A percentile compares a stretch with the other conserved stretches of the same genome.
Evolutionary conservation across 1,139 yeast genomes (phyloP).

Genomic region (Kodamaea fungicola): DNA sequence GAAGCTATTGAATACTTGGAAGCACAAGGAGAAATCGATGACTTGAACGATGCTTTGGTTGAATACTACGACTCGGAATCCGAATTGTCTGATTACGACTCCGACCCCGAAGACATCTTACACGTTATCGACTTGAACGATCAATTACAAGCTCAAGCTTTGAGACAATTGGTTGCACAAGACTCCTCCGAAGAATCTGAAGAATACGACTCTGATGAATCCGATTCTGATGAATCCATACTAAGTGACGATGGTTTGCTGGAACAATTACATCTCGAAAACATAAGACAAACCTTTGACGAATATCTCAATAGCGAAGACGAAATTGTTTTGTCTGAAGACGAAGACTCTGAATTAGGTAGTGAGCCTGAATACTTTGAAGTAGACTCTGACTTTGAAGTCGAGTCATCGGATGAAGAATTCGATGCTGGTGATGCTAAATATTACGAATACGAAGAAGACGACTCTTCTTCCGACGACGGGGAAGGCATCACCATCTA

Average conservation of each 20-base stretch:
- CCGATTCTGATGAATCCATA: constrained; percentile 15
- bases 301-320: constrained; percentile 34
- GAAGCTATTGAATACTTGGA: constrained; percentile 34
- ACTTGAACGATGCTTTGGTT: constrained; percentile 40
- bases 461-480: constrained; percentile 27
- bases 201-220: constrained; percentile 10
- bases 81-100: constrained; percentile 13
- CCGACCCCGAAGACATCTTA: constrained; percentile 28
- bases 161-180: constrained; percentile 13
- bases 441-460: constrained; percentile 18
- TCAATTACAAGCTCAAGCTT: constrained; percentile 34
- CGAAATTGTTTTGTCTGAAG: constrained; percentile 20
- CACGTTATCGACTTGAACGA: constrained; percentile 35
- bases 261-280: constrained; percentile 37
- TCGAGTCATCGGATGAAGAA: constrained; percentile 21
- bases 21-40: constrained; percentile 32
- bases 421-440: constrained; percentile 26
- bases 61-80: constrained; percentile 33
- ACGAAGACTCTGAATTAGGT: constrained; percentile 27
- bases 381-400: constrained; percentile 23
- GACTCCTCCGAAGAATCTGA: constrained; percentile 11
- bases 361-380: constrained; percentile 34
- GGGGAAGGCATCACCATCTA: constrained; percentile 46
- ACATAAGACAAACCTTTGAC: constrained; percentile 38
- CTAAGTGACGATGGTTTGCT: constrained; percentile 28